Evolutionary conservation across 2,329 filamentous ascomycete species (phyloP), one percentile per base, ranked within the genome.

Genomic region (Penicillium capsulatum): DNA sequence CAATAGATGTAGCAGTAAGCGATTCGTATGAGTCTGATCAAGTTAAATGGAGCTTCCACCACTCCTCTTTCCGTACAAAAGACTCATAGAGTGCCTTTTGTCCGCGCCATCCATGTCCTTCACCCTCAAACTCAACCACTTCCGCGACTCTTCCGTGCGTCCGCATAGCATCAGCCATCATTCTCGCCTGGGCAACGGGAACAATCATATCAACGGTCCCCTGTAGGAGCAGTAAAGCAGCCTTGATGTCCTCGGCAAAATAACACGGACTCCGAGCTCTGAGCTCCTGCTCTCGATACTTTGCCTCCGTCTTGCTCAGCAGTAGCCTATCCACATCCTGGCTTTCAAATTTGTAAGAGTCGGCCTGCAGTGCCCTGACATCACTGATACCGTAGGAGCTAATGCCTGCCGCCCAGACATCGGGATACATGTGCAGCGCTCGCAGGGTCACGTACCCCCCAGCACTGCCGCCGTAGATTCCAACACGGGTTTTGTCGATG

Each of bases 261-360:
- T 66, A 68, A 10, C 74, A 55, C 0, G 76, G 73, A 39, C 74
- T 77, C 9, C 75, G 60, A 30, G 72, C 70, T 3, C 55, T 57
- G 29, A 69, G 71, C 3, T 74, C 62, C 10, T 51, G 53, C 9
- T 67, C 59, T 40, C 66, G 64, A n/a, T 73, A 65, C 9, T 67
- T 59, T 0, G 64, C 53, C 2, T 53, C 52, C 7, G 64, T 62
- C 3, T 61, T 64, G 0, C 49, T 44, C 1, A 72, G 62, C 1
- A 76, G 45, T 1, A 79, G 58, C 1, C 66, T 60, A 7, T 68
- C 64, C n/a, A 71, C 60, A 50, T 79, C 78, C 35, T 71, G 68
- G 0, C 64, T 70, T 52, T 80, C 76, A n/a, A 78, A 69, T 56
- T 79, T 79, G 52, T 79, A 76, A 0, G 74, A 77, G 14, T 69